Evolutionary conservation across 179 eudicot species (phyloP), one percentile per base, ranked within the genome.

Genomic region (Camellia oleifera): DNA sequence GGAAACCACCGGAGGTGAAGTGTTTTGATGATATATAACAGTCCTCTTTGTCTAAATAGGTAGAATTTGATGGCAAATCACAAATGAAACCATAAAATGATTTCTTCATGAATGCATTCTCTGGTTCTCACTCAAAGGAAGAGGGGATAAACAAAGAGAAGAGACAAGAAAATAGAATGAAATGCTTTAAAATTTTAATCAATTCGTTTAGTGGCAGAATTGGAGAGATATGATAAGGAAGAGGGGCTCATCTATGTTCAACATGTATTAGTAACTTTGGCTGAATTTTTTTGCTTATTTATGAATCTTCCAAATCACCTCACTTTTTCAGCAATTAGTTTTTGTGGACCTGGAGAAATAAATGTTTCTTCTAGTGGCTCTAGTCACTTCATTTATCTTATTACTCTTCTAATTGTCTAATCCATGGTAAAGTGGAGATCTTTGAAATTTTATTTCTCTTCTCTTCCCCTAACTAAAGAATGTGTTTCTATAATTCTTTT

Each of bases 341-440:
- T 26, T 50, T 12, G 11, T 50, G 70, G 72, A 13, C 6, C 58
- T 4, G 18, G 64, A 17, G 40, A 72, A 57, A 15, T 40, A 72
- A 57, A 15, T 40, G 20, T 74, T 57, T 9, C 18, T 32, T 32
- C 40, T 32, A 32, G 42, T 65, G 6, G 6, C 7, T 72, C 71
- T 79, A 15, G 54, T 26, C 32, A 53, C 58, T 79, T 63, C 17
- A 48, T 79, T 69, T 71, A 20, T 72, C 66, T n/a, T 50, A 12
- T 68, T 4, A 18, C 75, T 54, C 62, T 80, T 10, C 68, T 67
- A 44, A 23, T 17, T 63, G 57, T 64, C 48, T 42, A 75, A 58
- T 17, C n/a, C 77, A 7, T 23, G 48, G 53, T 23, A 65, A 56
- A 66, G 66, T 72, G 44, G 68, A 32, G 57, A 18, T 70, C 65